These are phyloP conservation scores for Tricholoma bakamatsutake DNA, from an alignment of 768 basidiomycete genomes.

Conservation along the genomic window DNA sequence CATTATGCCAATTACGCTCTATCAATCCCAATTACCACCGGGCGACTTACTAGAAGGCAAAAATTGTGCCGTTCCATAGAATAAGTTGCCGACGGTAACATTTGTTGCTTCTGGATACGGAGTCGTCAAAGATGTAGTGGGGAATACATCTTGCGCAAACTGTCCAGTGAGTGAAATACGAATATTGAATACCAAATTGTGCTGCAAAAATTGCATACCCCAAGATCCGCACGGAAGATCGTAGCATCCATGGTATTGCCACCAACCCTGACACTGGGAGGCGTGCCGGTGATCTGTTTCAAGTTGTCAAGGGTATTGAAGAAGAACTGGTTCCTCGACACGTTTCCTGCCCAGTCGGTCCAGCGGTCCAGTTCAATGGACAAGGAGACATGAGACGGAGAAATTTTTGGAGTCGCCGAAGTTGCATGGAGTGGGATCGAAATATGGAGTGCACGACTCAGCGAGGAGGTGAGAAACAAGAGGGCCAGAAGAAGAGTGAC, in stretches of 20 bases:
- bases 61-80: constrained; percentile 32
- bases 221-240: constrained; percentile 40
- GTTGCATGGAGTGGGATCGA: constrained; percentile 34
- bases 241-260: constrained; percentile 58
- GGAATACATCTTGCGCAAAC: constrained; percentile 46
- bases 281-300: constrained; percentile 41
- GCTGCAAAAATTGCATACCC: constrained; percentile 23
- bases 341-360: constrained; percentile 59
- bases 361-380: constrained; percentile 70
- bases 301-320: constrained; percentile 56
- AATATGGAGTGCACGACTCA: constrained; percentile 20
- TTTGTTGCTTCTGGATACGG: constrained; percentile 65
- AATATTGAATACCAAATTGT: not conserved
- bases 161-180: constrained; percentile 8
- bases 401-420: constrained; percentile 26
- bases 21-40: not conserved
- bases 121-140: constrained; percentile 36
- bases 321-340: constrained; percentile 51
- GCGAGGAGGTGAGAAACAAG: not conserved
- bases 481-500: not conserved
- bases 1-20: not conserved
- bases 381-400: constrained; percentile 49
- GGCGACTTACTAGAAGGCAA: constrained; percentile 14
- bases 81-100: constrained; percentile 54
- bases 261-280: constrained; percentile 55